These are phyloP conservation scores for Willaertia magna DNA, from an alignment of 208 protist genomes.

Conservation along the genomic window DNA sequence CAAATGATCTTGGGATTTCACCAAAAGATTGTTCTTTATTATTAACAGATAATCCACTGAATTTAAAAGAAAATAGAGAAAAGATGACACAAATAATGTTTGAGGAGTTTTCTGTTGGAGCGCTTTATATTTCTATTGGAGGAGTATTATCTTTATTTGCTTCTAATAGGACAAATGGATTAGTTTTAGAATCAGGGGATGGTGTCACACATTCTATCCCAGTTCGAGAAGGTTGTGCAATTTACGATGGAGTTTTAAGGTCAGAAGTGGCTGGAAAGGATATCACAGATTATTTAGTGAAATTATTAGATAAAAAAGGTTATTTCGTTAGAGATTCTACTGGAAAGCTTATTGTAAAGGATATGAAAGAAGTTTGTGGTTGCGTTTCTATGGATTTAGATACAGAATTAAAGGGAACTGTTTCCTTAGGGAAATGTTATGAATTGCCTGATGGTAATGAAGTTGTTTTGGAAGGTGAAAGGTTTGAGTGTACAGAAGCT, in stretches of 20 bases:
- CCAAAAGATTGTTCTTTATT: constrained; percentile 27
- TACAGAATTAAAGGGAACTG: neutral
- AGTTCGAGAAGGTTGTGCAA: neutral
- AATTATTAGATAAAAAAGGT: neutral
- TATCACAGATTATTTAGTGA: neutral
- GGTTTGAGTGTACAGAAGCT: neutral
- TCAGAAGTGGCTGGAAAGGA: neutral
- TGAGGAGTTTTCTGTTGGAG: neutral
- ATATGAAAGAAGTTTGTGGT: neutral
- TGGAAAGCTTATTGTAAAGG: neutral
- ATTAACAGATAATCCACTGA: neutral
- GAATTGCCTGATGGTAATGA: neutral
- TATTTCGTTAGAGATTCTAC: neutral
- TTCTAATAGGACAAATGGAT: neutral
- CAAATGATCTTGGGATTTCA: constrained; percentile 54
- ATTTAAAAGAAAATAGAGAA: neutral
- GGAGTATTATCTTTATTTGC: neutral
- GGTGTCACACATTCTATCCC: neutral
- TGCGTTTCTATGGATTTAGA: neutral
- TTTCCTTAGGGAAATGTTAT: neutral
- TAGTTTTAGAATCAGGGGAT: neutral
- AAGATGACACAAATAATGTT: neutral
- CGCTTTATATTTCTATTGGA: neutral
- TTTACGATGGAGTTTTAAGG: neutral
- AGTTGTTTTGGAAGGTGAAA: neutral